Evolutionary conservation across 78 protist genomes (phyloP), one percentile per base, ranked within the genome.

Genomic region (Dictyostelium intermedium): DNA sequence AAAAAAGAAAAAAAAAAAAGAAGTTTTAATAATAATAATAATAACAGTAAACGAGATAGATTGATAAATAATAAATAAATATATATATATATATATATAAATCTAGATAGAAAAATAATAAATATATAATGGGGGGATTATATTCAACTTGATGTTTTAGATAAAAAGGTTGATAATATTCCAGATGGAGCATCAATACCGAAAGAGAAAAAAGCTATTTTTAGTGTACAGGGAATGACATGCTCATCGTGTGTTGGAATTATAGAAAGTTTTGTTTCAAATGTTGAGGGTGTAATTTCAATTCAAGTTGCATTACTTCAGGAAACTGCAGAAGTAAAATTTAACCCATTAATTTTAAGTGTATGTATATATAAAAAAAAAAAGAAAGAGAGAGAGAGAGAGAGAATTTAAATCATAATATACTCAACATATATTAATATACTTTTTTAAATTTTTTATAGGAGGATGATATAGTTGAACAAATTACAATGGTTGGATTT

Each of bases 191-290:
- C 77, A 70, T 70, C 77, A 70, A 70, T 70, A 70, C 77, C 84
- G 9, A 84, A 74, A 61, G 56, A 69, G 8, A 85, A 92, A 53
- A 74, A 69, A 25, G 34, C 87, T 18, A 45, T 72, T 30, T 76
- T 93, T 23, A 27, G 45, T 14, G 81, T 93, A 47, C 92, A 92
- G 11, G 96, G 96, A 32, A 93, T 95, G 97, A 95, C 97, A 60
- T 95, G 97, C 66, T 91, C 97, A 37, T 74, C 95, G 18, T 95
- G 97, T 73, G 92, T 82, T 5, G 87, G 95, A 20, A 82, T 82
- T 41, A 87, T 95, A 7, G 97, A 84, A 50, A 84, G 61, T 72
- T 87, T 87, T 6, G 80, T 84, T 10, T 23, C 78, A 2, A 35
- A 63, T 10, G n/a, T 30, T 14, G 25, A 63, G 5, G 97, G 97